phyloP scores from a whole-genome alignment of 768 basidiomycete genomes.

The Suillus weaverae region DNA sequence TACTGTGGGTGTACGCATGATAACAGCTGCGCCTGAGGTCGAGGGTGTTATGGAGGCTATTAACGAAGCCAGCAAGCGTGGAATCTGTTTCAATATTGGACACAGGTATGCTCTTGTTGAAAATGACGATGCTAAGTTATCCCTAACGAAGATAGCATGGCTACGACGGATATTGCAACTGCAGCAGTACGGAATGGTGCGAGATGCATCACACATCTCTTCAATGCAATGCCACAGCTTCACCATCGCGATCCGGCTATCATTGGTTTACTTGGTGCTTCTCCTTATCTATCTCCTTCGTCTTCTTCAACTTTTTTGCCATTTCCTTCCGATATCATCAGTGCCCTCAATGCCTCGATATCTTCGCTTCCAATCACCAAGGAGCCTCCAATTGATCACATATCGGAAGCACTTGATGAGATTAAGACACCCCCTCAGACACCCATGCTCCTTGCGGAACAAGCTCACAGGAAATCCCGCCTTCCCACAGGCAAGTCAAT shows the following conservation, averaged over 20 bases:
- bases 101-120: conserved; percentile 59
- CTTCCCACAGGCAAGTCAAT: conserved; percentile 6
- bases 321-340: conserved; percentile 18
- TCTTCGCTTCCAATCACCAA: conserved; percentile 9
- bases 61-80: conserved; percentile 55
- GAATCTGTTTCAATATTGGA: conserved; percentile 82
- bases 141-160: conserved; percentile 49
- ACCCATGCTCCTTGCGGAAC: conserved; percentile 33
- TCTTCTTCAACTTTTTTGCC: conserved; percentile 35
- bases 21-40: conserved; percentile 87
- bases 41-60: conserved; percentile 78
- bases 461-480: conserved; percentile 1
- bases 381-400: conserved; percentile 24
- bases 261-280: conserved; percentile 83
- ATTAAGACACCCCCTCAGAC: conserved; percentile 56
- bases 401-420: conserved; percentile 65
- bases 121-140: neutral
- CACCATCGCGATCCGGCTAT: conserved; percentile 92
- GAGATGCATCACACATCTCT: conserved; percentile 86
- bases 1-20: conserved; percentile 64
- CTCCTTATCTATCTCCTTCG: conserved; percentile 54
- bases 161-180: conserved; percentile 71
- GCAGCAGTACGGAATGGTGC: conserved; percentile 72
- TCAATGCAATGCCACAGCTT: conserved; percentile 90
- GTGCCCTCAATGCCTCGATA: conserved; percentile 14